These are phyloP conservation scores for Nannochloropsis salina DNA, from an alignment of 108 stramenopile genomes.

Conservation along the genomic window DNA sequence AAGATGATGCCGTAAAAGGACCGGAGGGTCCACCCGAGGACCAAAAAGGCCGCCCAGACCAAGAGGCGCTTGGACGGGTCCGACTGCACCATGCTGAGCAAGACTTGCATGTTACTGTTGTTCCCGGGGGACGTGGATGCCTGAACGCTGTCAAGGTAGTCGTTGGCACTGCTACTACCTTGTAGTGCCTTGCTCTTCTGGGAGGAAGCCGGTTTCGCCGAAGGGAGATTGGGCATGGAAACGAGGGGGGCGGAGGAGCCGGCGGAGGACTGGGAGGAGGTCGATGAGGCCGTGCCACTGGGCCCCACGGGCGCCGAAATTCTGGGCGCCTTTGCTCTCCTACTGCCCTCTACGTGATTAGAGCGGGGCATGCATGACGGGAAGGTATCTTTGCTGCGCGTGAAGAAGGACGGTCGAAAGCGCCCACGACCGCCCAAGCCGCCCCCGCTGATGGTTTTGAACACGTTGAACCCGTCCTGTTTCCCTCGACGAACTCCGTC, in stretches of 20 bases:
- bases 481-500: not conserved
- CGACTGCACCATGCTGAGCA: not conserved
- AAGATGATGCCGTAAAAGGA: constrained; percentile 44
- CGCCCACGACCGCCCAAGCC: not conserved
- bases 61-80: not conserved
- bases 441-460: not conserved
- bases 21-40: constrained; percentile 23
- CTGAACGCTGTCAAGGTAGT: no score
- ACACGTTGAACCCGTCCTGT: not conserved
- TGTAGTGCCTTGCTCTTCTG: no score
- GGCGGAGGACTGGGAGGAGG: not conserved
- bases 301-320: not conserved
- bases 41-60: constrained; percentile 33
- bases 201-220: no score
- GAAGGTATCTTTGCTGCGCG: not conserved
- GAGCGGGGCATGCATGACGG: not conserved
- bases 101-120: constrained; percentile 1
- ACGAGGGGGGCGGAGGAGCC: not conserved
- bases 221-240: not conserved
- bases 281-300: not conserved
- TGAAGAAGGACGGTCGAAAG: not conserved
- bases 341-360: not conserved
- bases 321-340: not conserved
- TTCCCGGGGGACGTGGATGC: not conserved
- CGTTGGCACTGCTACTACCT: no score